phyloP scores from a whole-genome alignment of 1,139 yeast genomes.

The Yamadazyma diddensiae region DNA sequence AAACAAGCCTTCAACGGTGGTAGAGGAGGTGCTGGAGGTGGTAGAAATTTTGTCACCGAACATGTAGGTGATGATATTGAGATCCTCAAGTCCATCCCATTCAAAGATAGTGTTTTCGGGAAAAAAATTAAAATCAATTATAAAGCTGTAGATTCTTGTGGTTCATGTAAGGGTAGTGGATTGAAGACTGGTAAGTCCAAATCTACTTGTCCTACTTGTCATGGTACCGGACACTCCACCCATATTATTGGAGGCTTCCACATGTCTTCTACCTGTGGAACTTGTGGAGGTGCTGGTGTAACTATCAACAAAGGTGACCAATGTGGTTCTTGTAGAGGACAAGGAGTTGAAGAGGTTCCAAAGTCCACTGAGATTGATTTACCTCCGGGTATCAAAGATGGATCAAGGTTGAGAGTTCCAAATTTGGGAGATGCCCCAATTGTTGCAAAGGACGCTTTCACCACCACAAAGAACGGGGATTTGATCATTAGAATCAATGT shows the following conservation, averaged over 20 bases:
- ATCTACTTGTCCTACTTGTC: conserved; percentile 81
- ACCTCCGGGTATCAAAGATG: conserved; percentile 88
- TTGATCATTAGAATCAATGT: conserved; percentile 79
- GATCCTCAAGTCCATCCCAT: conserved; percentile 66
- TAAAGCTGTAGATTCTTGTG: conserved; percentile 74
- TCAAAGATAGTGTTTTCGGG: conserved; percentile 89
- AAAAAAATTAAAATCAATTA: conserved; percentile 65
- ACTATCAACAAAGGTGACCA: conserved; percentile 64
- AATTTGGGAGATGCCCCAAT: conserved; percentile 91
- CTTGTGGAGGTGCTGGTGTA: conserved; percentile 90
- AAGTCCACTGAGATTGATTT: conserved; percentile 75
- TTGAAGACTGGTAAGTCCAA: conserved; percentile 74
- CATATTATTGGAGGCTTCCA: conserved; percentile 94
- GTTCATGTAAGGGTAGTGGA: conserved; percentile 82
- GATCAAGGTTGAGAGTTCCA: conserved; percentile 77
- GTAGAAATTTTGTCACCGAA: conserved; percentile 57
- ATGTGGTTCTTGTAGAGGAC: conserved; percentile 82
- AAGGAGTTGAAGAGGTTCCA: conserved; percentile 71
- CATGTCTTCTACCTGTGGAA: conserved; percentile 88
- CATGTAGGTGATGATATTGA: conserved; percentile 90
- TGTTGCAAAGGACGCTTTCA: conserved; percentile 62
- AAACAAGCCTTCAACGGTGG: conserved; percentile 64
- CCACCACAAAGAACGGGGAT: conserved; percentile 76
- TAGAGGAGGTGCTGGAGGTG: conserved; percentile 38
- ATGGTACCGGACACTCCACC: conserved; percentile 89